Conservation (phyloP, 495 filamentous ascomycete genomes). For the Penicillium cataractarum region DNA sequence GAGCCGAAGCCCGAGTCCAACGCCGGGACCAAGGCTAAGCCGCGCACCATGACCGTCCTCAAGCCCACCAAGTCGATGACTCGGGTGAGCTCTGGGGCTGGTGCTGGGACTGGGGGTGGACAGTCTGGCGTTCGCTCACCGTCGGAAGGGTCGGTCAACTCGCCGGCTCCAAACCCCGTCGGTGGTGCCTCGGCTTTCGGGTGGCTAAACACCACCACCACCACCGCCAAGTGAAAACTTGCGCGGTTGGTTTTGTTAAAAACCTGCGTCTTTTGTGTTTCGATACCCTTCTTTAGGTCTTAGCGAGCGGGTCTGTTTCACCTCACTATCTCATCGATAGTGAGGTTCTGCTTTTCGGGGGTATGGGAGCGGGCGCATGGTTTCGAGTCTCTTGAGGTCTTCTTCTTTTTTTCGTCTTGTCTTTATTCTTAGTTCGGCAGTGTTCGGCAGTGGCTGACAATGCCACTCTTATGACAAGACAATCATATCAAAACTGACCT, state of each 20-base stretch:
- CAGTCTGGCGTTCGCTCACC: constrained; percentile 31
- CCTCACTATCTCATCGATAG: neutral
- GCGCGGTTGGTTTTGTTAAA: too few species aligned
- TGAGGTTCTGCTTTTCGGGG: neutral
- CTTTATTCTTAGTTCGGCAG: neutral
- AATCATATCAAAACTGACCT: neutral
- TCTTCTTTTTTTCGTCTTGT: neutral
- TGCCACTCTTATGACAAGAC: neutral
- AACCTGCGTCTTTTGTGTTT: neutral
- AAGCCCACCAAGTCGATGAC: constrained; percentile 61
- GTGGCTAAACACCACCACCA: constrained; percentile 69
- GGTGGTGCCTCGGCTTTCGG: constrained; percentile 93
- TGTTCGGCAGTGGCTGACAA: neutral
- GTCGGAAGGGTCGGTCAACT: constrained; percentile 20
- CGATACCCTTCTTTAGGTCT: neutral
- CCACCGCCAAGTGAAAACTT: constrained; percentile 27
- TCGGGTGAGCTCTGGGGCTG: constrained; percentile 40
- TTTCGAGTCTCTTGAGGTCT: neutral
- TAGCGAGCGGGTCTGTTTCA: constrained; percentile 5
- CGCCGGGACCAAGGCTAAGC: constrained; percentile 49
- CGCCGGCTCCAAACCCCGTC: constrained; percentile 71
- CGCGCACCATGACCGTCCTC: constrained; percentile 77
- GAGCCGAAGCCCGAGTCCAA: constrained; percentile 51
- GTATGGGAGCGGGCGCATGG: constrained; percentile 3
- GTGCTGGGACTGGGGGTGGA: constrained; percentile 29